These are phyloP conservation scores for Alternaria consortialis DNA, from an alignment of 2,329 filamentous ascomycete species.

Conservation along the genomic window DNA sequence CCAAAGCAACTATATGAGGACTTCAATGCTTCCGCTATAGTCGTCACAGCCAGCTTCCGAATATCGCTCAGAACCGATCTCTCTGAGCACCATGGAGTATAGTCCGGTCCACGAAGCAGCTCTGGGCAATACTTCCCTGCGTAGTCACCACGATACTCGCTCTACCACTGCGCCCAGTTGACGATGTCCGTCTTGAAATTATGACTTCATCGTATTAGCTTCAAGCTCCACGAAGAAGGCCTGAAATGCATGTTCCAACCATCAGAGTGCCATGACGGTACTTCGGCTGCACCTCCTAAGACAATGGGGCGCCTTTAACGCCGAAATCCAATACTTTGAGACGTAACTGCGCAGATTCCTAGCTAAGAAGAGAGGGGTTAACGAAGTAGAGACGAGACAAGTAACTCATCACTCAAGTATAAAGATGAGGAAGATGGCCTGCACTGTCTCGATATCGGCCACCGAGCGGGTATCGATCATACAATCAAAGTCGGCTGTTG, in stretches of 20 bases:
- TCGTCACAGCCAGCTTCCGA: neutral
- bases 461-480: slow-evolving; percentile 7
- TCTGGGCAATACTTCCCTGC: slow-evolving; percentile 8
- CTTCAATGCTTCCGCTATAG: neutral
- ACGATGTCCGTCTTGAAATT: neutral
- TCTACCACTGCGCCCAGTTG: neutral
- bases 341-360: neutral
- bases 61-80: neutral
- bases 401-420: slow-evolving; percentile 1
- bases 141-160: neutral
- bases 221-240: neutral
- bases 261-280: neutral
- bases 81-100: neutral
- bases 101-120: neutral
- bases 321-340: neutral
- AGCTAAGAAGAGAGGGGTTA: neutral
- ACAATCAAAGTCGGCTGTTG: slow-evolving; percentile 6
- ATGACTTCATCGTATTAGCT: slow-evolving; percentile 1
- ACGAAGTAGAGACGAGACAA: too few species aligned
- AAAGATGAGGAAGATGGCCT: slow-evolving; percentile 2
- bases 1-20: slow-evolving; percentile 2
- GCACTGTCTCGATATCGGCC: slow-evolving; percentile 5
- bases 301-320: neutral
- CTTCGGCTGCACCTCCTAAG: neutral
- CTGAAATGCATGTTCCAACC: neutral